phyloP scores from a whole-genome alignment of 305 asterid genomes.

The Coffea humblotiana region DNA sequence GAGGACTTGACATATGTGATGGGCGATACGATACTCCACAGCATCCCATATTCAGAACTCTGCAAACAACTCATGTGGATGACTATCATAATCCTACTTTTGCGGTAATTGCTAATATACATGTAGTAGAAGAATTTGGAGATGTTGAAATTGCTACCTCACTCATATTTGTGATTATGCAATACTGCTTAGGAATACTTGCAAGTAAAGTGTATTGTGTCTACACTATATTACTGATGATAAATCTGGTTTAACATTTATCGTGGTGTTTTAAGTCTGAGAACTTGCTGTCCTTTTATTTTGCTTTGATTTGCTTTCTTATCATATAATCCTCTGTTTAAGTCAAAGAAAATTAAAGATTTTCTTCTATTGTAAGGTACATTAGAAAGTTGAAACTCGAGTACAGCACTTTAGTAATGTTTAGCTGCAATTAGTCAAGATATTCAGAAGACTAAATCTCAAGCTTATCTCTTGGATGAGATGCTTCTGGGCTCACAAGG shows the following conservation, averaged over 20 bases:
- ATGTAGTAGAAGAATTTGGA: not conserved
- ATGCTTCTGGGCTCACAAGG: not conserved
- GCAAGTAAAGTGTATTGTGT: not conserved
- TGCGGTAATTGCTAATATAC: slow-evolving; percentile 45
- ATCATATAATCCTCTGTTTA: not conserved
- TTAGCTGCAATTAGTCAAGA: not conserved
- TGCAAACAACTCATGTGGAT: slow-evolving; percentile 68
- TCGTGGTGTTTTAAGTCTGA: not conserved
- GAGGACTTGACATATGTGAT: slow-evolving; percentile 94
- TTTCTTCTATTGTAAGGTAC: no score
- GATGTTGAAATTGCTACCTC: not conserved
- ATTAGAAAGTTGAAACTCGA: not conserved
- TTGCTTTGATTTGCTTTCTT: not conserved
- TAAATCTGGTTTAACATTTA: not conserved
- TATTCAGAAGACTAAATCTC: not conserved
- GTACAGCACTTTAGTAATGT: not conserved
- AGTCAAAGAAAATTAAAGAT: no score
- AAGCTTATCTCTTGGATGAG: not conserved
- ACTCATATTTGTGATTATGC: not conserved
- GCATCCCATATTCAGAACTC: slow-evolving; percentile 74
- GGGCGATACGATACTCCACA: slow-evolving; percentile 94
- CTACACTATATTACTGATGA: not conserved
- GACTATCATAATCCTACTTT: slow-evolving; percentile 97
- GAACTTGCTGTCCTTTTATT: not conserved
- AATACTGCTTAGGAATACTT: not conserved